Base-by-base conservation (phyloP, 805 yeast species). In the Pichia insulana region DNA sequence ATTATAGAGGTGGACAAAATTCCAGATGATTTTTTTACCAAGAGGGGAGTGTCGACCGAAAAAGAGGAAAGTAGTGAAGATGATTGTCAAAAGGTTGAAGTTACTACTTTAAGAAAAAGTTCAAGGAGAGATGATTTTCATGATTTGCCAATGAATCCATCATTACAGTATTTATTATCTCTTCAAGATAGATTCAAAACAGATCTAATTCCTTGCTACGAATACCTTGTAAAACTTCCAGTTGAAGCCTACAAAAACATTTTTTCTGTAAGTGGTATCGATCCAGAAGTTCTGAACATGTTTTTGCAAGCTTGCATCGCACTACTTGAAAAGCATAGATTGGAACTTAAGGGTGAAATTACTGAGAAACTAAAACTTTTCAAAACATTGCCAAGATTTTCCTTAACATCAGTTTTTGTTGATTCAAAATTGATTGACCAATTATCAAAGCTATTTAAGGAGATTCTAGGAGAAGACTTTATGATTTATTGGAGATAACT, bases 131-230 rank as follows among this genome's bases (percentile, higher is more conserved):
- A 20, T 13, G 39, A 40, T 19, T 36, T 38, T 10, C 18, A 27
- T 8, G 68, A 64, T 40, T 67, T 63, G 4, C 78, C 80, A 3
- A 65, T 68, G 8, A 56, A 59, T 0, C 82, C 81, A 32, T 69
- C 75, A 8, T 63, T 72, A 22, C 65, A 69, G 12, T 60, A 58
- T 66, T 68, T 63, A 50, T 68, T 46, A 57, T 62, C 76, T 58
- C 47, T 73, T 34, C 26, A 38, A 45, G 13, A 48, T 43, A 8
- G 47, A 50, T 3, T 52, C 56, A 42, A 63, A 51, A 41, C 43
- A 35, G 2, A 47, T 48, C 1, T 17, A 7, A 10, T 3, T 3
- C 13, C 30, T 3, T 68, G 71, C 3, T 71, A 68, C 42, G 36
- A 48, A 11, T 70, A 67, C 44, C 59, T 72, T 2, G 44, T 73